phyloP scores from a whole-genome alignment of 768 basidiomycete genomes.

The Wakefieldia striispora region DNA sequence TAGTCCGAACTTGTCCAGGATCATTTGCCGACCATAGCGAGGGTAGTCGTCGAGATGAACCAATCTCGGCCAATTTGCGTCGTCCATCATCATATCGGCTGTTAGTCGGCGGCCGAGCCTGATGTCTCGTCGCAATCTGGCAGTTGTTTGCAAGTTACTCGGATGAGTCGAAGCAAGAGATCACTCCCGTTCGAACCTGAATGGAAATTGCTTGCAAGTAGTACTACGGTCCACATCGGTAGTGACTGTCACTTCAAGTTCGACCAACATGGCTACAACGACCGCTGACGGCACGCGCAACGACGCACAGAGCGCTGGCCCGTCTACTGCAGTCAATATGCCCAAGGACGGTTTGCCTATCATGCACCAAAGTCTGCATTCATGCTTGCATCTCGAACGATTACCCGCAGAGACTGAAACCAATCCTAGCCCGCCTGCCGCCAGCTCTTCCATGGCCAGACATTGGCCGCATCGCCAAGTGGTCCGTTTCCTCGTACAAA shows the following conservation, averaged over 20 bases:
- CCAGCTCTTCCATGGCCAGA: constrained; percentile 71
- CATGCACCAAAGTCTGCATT: constrained; percentile 36
- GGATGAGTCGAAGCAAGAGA: too few species aligned
- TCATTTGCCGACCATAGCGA: constrained; percentile 97
- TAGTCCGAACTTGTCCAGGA: constrained; percentile 84
- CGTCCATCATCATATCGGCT: constrained; percentile 4
- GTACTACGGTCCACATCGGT: too few species aligned
- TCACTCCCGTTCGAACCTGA: too few species aligned
- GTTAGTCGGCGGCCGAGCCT: too few species aligned
- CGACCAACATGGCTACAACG: constrained; percentile 15
- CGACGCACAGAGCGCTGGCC: constrained; percentile 17
- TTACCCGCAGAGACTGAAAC: not conserved
- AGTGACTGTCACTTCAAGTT: not conserved
- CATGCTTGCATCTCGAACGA: not conserved
- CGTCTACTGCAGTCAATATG: constrained; percentile 12
- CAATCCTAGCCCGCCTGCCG: constrained; percentile 35
- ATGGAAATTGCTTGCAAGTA: too few species aligned
- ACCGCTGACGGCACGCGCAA: constrained; percentile 2
- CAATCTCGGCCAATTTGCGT: constrained; percentile 21
- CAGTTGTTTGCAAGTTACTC: too few species aligned
- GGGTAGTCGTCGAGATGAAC: constrained; percentile 67
- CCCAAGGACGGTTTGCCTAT: constrained; percentile 38
- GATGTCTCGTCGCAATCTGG: too few species aligned
- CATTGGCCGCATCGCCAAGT: constrained; percentile 85
- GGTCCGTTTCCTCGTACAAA: constrained; percentile 96